These are phyloP conservation scores for Taiwanofungus camphoratus DNA, from an alignment of 1,284 basidiomycete species.

Conservation along the genomic window DNA sequence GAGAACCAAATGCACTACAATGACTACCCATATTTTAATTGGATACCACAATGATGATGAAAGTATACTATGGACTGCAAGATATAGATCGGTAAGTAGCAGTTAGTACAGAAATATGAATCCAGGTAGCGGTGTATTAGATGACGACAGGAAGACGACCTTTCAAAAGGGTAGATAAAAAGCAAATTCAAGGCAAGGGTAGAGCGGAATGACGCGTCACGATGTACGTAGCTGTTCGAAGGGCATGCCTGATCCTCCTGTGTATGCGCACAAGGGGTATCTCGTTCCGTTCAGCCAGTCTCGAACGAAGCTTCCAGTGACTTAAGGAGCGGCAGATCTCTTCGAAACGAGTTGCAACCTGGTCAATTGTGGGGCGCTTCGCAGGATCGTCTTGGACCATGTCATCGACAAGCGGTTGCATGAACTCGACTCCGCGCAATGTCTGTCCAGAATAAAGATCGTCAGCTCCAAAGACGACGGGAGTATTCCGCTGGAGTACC, in stretches of 20 bases:
- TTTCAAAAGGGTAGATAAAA: no score
- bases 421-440: slow-evolving; percentile 12
- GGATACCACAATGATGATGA: no score
- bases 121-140: slow-evolving; percentile 4
- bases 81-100: no score
- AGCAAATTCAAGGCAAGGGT: not conserved
- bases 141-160: no score
- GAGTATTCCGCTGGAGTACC: no score
- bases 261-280: not conserved
- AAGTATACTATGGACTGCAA: no score
- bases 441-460: no score
- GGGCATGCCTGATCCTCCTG: not conserved
- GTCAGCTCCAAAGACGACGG: no score
- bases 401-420: slow-evolving; percentile 12
- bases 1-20: no score
- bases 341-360: slow-evolving; percentile 9
- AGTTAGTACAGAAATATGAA: no score
- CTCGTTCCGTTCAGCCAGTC: not conserved
- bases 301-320: slow-evolving; percentile 9
- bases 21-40: no score
- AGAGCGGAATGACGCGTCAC: not conserved
- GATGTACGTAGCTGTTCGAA: not conserved
- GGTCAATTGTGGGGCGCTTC: slow-evolving; percentile 12
- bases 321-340: not conserved
- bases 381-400: slow-evolving; percentile 13